Conservation (phyloP, 2,329 filamentous ascomycete genomes). For the Phaeosphaeriaceae sp. region DNA sequence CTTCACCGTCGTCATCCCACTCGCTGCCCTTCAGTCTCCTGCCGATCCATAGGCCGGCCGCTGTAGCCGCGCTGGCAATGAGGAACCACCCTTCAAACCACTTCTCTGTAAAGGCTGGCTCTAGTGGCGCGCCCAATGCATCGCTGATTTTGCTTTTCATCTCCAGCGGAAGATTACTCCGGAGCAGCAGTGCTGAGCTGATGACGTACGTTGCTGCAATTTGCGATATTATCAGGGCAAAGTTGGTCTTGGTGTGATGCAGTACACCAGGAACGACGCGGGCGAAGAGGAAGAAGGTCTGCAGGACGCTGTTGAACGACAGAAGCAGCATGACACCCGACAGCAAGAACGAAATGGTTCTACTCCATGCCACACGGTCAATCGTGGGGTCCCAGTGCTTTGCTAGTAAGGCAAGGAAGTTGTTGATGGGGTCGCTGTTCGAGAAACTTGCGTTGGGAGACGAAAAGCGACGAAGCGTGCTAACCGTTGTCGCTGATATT, state of each 20-base stretch:
- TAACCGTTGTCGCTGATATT: constrained; percentile 73
- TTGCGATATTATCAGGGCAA: constrained; percentile 80
- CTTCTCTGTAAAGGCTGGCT: constrained; percentile 73
- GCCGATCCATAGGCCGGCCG: constrained; percentile 75
- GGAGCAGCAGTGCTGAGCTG: constrained; percentile 75
- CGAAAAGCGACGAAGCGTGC: constrained; percentile 68
- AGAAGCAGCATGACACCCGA: constrained; percentile 83
- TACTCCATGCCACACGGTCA: constrained; percentile 82
- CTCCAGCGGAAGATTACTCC: constrained; percentile 79
- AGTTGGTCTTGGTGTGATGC: constrained; percentile 76
- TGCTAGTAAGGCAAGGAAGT: constrained; percentile 78
- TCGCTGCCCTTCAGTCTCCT: constrained; percentile 61
- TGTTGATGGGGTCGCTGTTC: constrained; percentile 81
- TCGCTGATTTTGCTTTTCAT: constrained; percentile 80
- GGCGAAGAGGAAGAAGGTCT: constrained; percentile 82
- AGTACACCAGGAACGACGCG: constrained; percentile 76
- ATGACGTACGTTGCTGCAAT: constrained; percentile 87
- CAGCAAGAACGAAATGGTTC: constrained; percentile 83
- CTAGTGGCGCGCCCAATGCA: constrained; percentile 77
- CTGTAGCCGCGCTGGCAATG: constrained; percentile 69
- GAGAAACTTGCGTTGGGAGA: constrained; percentile 63
- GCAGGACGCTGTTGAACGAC: constrained; percentile 82
- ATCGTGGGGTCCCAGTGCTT: constrained; percentile 85
- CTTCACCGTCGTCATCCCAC: constrained; percentile 48
- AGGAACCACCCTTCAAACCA: constrained; percentile 94